Conservation (phyloP, 306 rosid species). For the Comarum palustre region DNA sequence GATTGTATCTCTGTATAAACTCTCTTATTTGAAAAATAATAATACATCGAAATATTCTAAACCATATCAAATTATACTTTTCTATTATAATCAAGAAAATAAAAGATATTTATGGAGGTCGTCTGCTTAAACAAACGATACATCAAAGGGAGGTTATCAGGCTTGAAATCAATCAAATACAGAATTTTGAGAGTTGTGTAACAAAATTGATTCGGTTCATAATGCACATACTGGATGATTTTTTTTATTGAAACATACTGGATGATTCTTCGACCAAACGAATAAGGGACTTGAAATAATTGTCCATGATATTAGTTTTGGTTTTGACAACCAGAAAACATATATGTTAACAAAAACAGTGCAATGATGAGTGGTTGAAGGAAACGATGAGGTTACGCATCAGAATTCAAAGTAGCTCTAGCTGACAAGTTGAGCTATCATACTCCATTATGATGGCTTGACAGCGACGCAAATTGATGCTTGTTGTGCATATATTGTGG, state of each 20-base stretch:
- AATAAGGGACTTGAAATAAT: neutral
- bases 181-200: neutral
- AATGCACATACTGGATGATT: neutral
- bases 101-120: too few species aligned
- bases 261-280: neutral
- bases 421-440: neutral
- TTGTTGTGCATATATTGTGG: neutral
- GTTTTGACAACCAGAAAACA: neutral
- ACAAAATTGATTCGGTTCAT: neutral
- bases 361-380: slow-evolving; percentile 1
- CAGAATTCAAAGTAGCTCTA: neutral
- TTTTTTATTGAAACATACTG: neutral
- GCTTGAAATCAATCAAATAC: too few species aligned
- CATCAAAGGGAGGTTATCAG: too few species aligned
- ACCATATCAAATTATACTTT: too few species aligned
- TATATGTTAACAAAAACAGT: neutral
- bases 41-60: too few species aligned
- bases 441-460: neutral
- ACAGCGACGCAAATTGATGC: neutral
- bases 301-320: neutral
- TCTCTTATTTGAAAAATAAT: too few species aligned
- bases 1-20: too few species aligned
- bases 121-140: too few species aligned
- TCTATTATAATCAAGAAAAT: too few species aligned
- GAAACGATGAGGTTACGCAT: neutral